Evolutionary conservation across 345 rosid species (phyloP), one percentile per base, ranked within the genome.

Genomic region (Gynandropsis gynandra): DNA sequence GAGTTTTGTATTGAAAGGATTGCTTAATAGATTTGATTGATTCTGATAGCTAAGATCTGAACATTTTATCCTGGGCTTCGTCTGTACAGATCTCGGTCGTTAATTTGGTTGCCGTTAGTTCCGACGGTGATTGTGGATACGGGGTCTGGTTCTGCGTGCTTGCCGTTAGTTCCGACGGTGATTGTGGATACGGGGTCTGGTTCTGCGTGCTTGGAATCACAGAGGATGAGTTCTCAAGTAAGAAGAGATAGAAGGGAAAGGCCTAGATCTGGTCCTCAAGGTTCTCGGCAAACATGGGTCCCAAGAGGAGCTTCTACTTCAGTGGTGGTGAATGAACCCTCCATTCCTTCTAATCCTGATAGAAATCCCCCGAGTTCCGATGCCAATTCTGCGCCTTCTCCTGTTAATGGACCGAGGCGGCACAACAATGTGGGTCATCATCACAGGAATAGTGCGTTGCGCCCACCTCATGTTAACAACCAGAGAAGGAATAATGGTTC

Each of bases 271-370:
- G 56, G 66, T 24, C 51, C 70, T 12, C 76, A 56, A 50, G 53
- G 35, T 34, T 15, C 72, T 13, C 89, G 80, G 41, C 94, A 65
- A 40, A 76, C 71, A 7, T 87, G 98, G 98, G 69, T 87, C 20
- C 96, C 89, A 8, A 76, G 87, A 71, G 81, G 69, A 17, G 40
- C 80, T 19, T 13, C 65, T 16, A 31, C 77, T 49, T 50, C 67
- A 0, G 54, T 16, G 10, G 67, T 41, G 50, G 65, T 56, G 9
- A 54, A 48, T 5, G 62, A 61, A 38, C 62, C 58, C 34, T 20
- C 39, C 0, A 16, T 29, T 11, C 13, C 41, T 69, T 55, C 67
- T 39, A 43, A 46, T 33, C 42, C 69, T 0, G 34, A 62, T 46
- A 70, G 35, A 15, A 49, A 21, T 40, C 50, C 62, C 42, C 68